Conservation (phyloP, 2,329 filamentous ascomycete genomes). For the Xylaria sp. region DNA sequence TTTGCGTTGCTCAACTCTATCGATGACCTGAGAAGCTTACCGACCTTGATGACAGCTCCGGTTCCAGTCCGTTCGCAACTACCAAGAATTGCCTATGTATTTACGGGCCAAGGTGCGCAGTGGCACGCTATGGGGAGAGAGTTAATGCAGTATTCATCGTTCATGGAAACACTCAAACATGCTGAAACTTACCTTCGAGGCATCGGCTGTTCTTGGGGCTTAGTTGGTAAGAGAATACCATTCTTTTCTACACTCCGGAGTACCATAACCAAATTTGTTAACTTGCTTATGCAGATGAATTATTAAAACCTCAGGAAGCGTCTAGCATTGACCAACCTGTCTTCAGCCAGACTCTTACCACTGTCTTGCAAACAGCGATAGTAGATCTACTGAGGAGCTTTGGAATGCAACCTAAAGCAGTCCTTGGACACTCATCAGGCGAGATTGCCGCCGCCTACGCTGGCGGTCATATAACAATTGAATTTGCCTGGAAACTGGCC, state of each 20-base stretch:
- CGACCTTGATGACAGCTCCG: background rate
- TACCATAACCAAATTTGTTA: too few species aligned
- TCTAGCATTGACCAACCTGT: background rate
- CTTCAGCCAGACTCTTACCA: background rate
- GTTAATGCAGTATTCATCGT: background rate
- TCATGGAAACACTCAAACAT: background rate
- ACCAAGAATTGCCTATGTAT: background rate
- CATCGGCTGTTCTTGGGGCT: background rate
- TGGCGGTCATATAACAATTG: background rate
- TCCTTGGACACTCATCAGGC: background rate
- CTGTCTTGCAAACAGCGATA: background rate
- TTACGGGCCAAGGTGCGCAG: background rate
- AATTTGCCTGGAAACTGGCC: background rate
- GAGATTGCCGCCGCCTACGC: constrained; percentile 1
- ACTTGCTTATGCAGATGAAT: background rate
- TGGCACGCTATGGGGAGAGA: background rate
- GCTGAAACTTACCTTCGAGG: background rate
- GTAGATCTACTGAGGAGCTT: background rate
- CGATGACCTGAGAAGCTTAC: background rate
- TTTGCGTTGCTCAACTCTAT: background rate
- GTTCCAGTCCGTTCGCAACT: background rate
- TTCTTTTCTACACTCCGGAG: background rate
- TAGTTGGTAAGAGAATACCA: background rate
- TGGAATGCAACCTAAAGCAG: background rate
- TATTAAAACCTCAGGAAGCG: background rate